Evolutionary conservation across 2,329 filamentous ascomycete species (phyloP), one percentile per base, ranked within the genome.

Genomic region (Colletotrichum musae): DNA sequence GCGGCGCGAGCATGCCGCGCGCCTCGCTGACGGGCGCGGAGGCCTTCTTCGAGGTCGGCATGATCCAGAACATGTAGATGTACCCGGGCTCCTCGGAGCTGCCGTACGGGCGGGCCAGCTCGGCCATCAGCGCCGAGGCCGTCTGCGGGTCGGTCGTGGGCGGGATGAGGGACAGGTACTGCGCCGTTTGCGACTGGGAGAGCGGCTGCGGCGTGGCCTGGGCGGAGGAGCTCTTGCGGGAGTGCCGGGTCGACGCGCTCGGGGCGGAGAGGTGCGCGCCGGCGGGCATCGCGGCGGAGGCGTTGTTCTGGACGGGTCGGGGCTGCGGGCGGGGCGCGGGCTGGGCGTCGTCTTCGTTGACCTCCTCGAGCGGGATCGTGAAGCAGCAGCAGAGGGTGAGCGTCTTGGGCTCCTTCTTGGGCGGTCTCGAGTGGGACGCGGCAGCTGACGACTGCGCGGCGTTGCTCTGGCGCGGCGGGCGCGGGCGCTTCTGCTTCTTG

Each of bases 41-140:
- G 0, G 87, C 79, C 0, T 85, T 78, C 7, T 88, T 81, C 2
- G 86, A 87, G 43, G 88, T 85, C 39, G 94, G 91, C 0, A 94
- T 98, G 24, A 98, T 87, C 94, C 95, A 98, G 86, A 98, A 99
- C 80, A 99, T 97, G 86, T 99, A 99, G 73, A 99, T 98, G 82
- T 96, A 99, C 45, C 96, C 96, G 13, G 92, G 85, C 74, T 97
- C 93, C 24, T 89, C 84, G 0, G 94, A 94, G 53, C 95, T 88
- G 1, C 78, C 75, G 43, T 77, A 78, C 86, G 94, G 84, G 88
- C 96, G 77, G 80, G 85, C 89, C 10, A 98, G 86, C 79, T 98
- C 95, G 2, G 91, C 85, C 69, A 95, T 87, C 4, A 98, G 85
- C 5, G 86, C 82, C 0, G 94, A 92, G 0, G 93, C 86, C 0